Evolutionary conservation across 179 eudicot genomes (phyloP), one percentile per base, ranked within the genome.

Genomic region (Pouteria campechiana): DNA sequence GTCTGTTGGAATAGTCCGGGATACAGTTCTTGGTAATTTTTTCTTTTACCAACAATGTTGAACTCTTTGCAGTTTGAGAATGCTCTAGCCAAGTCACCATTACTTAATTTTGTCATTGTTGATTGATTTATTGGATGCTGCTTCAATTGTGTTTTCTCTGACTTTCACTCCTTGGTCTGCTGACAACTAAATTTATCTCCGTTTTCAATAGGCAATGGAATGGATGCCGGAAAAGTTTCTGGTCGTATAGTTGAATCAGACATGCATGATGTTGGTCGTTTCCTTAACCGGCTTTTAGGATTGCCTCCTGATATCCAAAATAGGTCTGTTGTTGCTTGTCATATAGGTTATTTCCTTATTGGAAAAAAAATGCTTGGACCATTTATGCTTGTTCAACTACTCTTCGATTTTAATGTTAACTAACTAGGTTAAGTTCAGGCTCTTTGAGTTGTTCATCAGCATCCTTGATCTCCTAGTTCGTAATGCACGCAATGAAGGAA

Each of bases 241-340:
- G 94, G 94, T 22, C 94, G 84, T 43, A 92, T 92, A 66, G 68
- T 92, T 58, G 99, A 92, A 68, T 92, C 99, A 10, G 99, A 92
- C 70, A 87, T 92, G 96, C 78, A 87, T 61, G 99, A 92, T 71
- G 96, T 92, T 58, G 99, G 92, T 29, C 99, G 99, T 47, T 92
- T 92, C 55, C 81, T 92, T 28, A 92, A 92, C 58, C 78, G 99
- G 47, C 55, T 92, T 13, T 58, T 92, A 46, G 99, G 99, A 40
- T 60, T 92, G 60, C 94, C 96, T 21, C 99, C 99, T 37, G 96
- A 82, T 16, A 87, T 92, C 49, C 99, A 92, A 53, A 92, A 92
- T 48, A 75, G 84, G 99, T 87, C 28, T 24, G 60, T 41, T 2
- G 21, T 49, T 37, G 8, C 23, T 48, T 29, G 15, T 37, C n/a